A percentile compares a stretch with the other conserved stretches of the same genome.
These are phyloP conservation scores for Alloteropsis semialata DNA, from an alignment of 176 grass and related monocot species.

Conservation along the genomic window DNA sequence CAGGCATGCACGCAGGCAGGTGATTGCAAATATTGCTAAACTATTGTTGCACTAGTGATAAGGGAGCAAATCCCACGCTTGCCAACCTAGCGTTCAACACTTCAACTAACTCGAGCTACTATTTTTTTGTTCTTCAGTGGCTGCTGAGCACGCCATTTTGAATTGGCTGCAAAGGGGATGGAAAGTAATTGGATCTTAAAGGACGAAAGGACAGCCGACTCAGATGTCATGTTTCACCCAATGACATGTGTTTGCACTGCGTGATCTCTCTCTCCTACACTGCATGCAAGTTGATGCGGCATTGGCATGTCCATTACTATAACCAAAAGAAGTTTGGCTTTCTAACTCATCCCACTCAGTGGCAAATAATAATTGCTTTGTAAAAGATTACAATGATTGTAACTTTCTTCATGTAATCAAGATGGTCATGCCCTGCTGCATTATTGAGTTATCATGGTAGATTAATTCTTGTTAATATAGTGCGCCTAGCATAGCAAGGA, in stretches of 20 bases:
- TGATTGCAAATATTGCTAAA: constrained; percentile 10
- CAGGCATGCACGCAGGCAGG: constrained; percentile 15
- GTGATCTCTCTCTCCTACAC: background rate
- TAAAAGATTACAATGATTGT: constrained; percentile 37
- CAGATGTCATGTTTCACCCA: constrained; percentile 36
- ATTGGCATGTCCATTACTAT: constrained; percentile 12
- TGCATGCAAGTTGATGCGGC: background rate
- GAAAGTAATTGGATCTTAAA: background rate
- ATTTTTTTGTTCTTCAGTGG: constrained; percentile 15
- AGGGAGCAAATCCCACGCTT: constrained; percentile 31
- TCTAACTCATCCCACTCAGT: constrained; percentile 52
- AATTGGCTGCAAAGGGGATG: constrained; percentile 22
- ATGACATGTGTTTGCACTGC: constrained; percentile 20
- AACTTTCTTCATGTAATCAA: constrained; percentile 39
- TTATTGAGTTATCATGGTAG: background rate
- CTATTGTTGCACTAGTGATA: constrained; percentile 9
- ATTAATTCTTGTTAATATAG: background rate
- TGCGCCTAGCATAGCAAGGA: background rate
- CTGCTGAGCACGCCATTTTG: constrained; percentile 33
- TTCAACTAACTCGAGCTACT: constrained; percentile 38
- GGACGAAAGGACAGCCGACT: constrained; percentile 14
- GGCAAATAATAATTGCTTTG: constrained; percentile 28
- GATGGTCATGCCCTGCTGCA: background rate
- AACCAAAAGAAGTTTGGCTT: constrained; percentile 33
- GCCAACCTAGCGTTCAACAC: constrained; percentile 38